These are phyloP conservation scores for Dioscorea alata DNA, from an alignment of 106 monocot species.

Conservation along the genomic window DNA sequence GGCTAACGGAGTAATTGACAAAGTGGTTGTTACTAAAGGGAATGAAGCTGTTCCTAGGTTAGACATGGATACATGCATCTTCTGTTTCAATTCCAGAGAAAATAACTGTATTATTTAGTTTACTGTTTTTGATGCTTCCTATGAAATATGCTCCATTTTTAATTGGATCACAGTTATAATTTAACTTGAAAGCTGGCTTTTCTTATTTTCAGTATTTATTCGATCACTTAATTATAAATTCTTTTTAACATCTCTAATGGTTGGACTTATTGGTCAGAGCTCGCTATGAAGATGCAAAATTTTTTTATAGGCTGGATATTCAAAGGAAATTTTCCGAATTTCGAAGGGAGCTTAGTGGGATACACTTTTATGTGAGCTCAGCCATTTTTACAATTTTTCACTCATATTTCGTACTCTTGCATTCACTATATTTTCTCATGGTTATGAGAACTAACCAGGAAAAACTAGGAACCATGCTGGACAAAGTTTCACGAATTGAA, in stretches of 20 bases:
- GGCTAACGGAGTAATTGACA: slow-evolving; percentile 70
- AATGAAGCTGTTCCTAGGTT: slow-evolving; percentile 97
- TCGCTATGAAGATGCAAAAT: slow-evolving; percentile 93
- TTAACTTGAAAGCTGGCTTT: too few species aligned
- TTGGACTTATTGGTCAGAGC: slow-evolving; percentile 46
- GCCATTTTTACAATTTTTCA: neutral
- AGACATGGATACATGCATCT: neutral
- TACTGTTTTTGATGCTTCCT: neutral
- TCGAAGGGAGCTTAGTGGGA: slow-evolving; percentile 61
- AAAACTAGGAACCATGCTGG: slow-evolving; percentile 89
- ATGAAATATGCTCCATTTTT: too few species aligned
- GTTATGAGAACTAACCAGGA: slow-evolving; percentile 46
- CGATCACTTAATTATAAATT: neutral
- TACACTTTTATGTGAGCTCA: slow-evolving; percentile 88
- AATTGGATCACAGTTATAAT: too few species aligned
- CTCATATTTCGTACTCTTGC: neutral
- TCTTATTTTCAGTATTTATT: too few species aligned
- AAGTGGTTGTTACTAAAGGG: slow-evolving; percentile 72
- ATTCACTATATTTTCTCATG: neutral
- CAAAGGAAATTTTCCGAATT: slow-evolving; percentile 77
- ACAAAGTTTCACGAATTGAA: slow-evolving; percentile 69
- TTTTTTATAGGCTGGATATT: slow-evolving; percentile 87
- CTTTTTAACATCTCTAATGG: neutral
- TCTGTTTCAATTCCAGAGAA: neutral
- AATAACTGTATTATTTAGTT: neutral